A percentile compares a stretch with the other conserved stretches of the same genome.
These are phyloP conservation scores for Corylus heterophylla DNA, from an alignment of 306 rosid genomes.

Conservation along the genomic window DNA sequence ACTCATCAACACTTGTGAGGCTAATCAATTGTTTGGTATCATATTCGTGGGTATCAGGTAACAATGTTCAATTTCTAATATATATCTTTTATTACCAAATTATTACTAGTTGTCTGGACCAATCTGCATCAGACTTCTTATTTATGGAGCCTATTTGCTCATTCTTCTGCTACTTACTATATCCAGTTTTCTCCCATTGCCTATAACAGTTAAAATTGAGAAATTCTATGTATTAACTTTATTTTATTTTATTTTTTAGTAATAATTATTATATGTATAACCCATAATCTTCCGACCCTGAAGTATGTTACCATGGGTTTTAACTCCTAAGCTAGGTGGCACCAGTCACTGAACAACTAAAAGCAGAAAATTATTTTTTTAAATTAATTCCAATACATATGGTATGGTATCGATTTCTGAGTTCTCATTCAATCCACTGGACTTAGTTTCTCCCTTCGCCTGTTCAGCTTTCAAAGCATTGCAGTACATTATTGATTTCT, in stretches of 20 bases:
- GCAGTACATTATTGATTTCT: too few relatives aligned
- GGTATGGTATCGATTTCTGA: not conserved
- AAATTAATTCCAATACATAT: too few relatives aligned
- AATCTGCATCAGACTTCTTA: not conserved
- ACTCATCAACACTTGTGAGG: not conserved
- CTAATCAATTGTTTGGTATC: not conserved
- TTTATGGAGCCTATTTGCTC: not conserved
- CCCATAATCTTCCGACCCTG: not conserved
- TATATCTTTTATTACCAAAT: not conserved
- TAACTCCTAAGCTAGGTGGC: not conserved
- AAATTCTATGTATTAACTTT: not conserved
- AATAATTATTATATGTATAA: not conserved
- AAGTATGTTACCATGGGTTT: not conserved
- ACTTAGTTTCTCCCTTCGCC: not conserved
- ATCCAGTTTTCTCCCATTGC: not conserved
- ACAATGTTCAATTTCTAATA: not conserved
- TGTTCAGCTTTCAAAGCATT: conserved; percentile 1
- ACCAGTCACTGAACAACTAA: too few relatives aligned
- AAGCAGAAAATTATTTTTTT: too few relatives aligned
- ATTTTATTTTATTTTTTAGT: not conserved
- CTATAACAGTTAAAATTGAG: not conserved
- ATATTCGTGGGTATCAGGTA: not conserved
- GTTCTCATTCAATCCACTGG: not conserved
- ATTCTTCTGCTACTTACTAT: not conserved
- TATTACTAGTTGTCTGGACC: not conserved